Conservation (phyloP, 2,329 filamentous ascomycete genomes). For the Alternaria viburni region DNA sequence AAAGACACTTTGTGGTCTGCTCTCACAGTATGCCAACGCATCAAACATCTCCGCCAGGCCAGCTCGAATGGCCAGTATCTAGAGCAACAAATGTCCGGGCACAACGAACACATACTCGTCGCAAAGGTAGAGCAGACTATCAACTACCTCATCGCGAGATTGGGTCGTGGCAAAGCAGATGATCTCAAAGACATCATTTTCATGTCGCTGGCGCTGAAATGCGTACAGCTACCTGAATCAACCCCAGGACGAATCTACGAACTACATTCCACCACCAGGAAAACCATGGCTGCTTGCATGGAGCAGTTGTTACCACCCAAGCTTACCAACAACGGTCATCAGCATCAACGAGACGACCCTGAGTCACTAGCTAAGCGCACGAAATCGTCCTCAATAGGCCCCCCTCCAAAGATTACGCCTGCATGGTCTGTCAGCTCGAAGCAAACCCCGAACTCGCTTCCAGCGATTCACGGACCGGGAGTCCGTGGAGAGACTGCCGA, state of each 20-base stretch:
- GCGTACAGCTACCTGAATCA: slow-evolving; percentile 13
- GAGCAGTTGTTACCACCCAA: slow-evolving; percentile 18
- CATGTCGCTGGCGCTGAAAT: slow-evolving; percentile 22
- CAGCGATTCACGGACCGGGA: not conserved
- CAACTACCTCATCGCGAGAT: slow-evolving; percentile 14
- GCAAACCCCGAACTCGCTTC: not conserved
- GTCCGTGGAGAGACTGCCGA: slow-evolving; percentile 7
- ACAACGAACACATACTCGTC: slow-evolving; percentile 3
- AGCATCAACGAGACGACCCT: not conserved
- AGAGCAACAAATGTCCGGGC: not conserved
- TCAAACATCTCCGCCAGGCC: slow-evolving; percentile 21
- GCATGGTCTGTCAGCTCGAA: not conserved
- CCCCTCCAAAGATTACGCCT: not conserved
- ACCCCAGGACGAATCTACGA: not conserved
- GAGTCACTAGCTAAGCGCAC: not conserved
- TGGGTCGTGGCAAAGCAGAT: slow-evolving; percentile 20
- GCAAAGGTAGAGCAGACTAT: slow-evolving; percentile 20
- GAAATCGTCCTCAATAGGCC: not conserved
- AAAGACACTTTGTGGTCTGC: slow-evolving; percentile 41
- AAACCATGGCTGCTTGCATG: slow-evolving; percentile 18
- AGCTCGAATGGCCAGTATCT: not conserved
- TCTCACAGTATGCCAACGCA: slow-evolving; percentile 38
- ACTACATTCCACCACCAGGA: slow-evolving; percentile 9
- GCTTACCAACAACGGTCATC: slow-evolving; percentile 1
- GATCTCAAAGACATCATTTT: slow-evolving; percentile 31